Percentiles rank a stretch among this genome's conserved stretches.
Conservation (phyloP, 2,329 filamentous ascomycete genomes). For the Cryphonectria japonica region DNA sequence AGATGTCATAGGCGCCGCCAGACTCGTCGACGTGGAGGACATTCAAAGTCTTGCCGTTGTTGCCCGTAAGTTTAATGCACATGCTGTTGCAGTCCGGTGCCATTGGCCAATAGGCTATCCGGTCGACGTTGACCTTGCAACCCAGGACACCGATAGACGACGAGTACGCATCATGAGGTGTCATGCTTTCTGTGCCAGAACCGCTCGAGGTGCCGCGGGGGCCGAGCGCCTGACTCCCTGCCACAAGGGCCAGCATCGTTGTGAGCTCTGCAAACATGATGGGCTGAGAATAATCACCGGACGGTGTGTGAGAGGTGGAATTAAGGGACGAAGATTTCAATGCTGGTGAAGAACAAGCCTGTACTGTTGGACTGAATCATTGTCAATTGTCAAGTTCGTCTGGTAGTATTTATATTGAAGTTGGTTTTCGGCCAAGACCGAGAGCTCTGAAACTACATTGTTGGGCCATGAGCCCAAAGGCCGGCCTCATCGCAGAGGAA, state of each 20-base stretch:
- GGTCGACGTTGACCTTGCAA: slow-evolving; percentile 64
- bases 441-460: not conserved
- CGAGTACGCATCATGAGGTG: slow-evolving; percentile 60
- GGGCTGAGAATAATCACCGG: not conserved
- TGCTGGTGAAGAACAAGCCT: not conserved
- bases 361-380: not conserved
- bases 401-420: not conserved
- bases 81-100: slow-evolving; percentile 58
- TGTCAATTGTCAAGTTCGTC: not conserved
- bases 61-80: slow-evolving; percentile 57
- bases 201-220: not conserved
- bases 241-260: slow-evolving; percentile 2
- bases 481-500: not conserved
- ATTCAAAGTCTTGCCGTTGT: slow-evolving; percentile 51
- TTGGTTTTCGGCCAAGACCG: not conserved
- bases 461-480: not conserved
- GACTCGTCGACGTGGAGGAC: slow-evolving; percentile 63
- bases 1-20: slow-evolving; percentile 60
- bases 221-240: not conserved
- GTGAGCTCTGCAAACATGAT: slow-evolving; percentile 5
- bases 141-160: slow-evolving; percentile 62
- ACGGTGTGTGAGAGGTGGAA: not conserved
- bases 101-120: slow-evolving; percentile 63
- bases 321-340: not conserved
- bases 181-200: slow-evolving; percentile 43